Evolutionary conservation across 129 eudicot genomes (phyloP), one percentile per base, ranked within the genome.

Genomic region (Arctium lappa): DNA sequence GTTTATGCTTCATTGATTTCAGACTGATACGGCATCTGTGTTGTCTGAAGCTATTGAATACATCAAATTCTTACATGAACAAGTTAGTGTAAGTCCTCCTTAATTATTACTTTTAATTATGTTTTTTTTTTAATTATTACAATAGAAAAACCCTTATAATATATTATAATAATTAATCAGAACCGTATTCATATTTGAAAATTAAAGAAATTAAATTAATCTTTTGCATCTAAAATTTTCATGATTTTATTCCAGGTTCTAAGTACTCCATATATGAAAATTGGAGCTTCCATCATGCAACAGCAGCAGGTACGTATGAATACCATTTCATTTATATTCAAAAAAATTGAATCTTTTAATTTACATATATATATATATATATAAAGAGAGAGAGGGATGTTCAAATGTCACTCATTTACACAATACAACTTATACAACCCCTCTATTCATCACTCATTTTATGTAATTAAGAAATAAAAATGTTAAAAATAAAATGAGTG

Each of bases 21-120:
- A 95, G 99, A 95, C 99, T 6, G 99, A 95, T 90, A 95, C 99
- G 3, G 99, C 99, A 56, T 95, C 99, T 53, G 99, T 95, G 82
- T 95, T 95, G 18, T 88, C 98, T 9, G 99, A 95, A 86, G 97
- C 99, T 38, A 90, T 93, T 72, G 95, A 87, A 40, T 95, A 93
- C 87, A 93, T 95, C 34, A 93, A 89, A 87, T 93, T 93, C 85
- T 91, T 95, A 83, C 99, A 95, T 85, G 95, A 95, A 81, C 99
- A 91, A 95, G 89, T 95, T 74, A 86, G 85, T 90, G 99, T 95
- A 91, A 91, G 98, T 90, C 50, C 7, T 22, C 33, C 71, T 34
- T 11, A 22, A 22, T 22, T 22, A 16, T 13, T 72, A 32, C 48
- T 33, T 62, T 18, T 3, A 62, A n/a, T 60, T 69, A 22, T 70